Percentiles rank a stretch among this genome's conserved stretches.
phyloP scores from a whole-genome alignment of 257 asterid species.

The Solanum pennellii region DNA sequence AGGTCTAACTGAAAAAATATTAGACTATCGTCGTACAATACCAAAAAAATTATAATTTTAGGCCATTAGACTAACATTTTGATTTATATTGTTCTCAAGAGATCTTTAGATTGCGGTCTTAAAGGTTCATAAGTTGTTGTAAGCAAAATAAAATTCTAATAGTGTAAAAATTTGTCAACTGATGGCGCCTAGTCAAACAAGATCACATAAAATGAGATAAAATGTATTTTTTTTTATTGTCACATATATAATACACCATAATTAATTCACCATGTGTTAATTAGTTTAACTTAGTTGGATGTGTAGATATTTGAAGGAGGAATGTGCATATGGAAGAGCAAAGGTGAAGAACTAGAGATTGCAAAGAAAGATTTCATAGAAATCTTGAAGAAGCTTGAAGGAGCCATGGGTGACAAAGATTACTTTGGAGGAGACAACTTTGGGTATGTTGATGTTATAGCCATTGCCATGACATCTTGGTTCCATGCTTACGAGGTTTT shows the following conservation, averaged over 20 bases:
- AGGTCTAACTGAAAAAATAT: conserved; percentile 16
- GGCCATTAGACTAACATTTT: background rate
- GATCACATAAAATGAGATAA: background rate
- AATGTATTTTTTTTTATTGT: background rate
- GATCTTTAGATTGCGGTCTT: background rate
- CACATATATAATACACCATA: background rate
- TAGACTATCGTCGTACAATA: background rate
- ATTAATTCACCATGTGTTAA: background rate
- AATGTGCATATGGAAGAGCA: conserved; percentile 38
- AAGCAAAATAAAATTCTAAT: background rate
- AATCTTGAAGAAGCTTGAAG: conserved; percentile 50
- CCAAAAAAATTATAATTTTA: background rate
- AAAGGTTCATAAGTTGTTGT: background rate
- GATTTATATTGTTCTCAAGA: background rate
- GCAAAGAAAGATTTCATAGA: conserved; percentile 61
- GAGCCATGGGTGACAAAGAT: conserved; percentile 47
- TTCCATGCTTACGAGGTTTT: conserved; percentile 45
- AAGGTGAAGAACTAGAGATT: conserved; percentile 33
- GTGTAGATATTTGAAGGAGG: conserved; percentile 43
- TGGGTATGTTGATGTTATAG: conserved; percentile 46
- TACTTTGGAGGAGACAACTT: conserved; percentile 54
- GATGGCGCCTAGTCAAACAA: background rate
- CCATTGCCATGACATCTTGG: conserved; percentile 45
- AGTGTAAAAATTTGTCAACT: too few relatives aligned
- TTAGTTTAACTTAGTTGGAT: background rate